phyloP scores from a whole-genome alignment of 108 stramenopile genomes.

The Bacterosira constricta region DNA sequence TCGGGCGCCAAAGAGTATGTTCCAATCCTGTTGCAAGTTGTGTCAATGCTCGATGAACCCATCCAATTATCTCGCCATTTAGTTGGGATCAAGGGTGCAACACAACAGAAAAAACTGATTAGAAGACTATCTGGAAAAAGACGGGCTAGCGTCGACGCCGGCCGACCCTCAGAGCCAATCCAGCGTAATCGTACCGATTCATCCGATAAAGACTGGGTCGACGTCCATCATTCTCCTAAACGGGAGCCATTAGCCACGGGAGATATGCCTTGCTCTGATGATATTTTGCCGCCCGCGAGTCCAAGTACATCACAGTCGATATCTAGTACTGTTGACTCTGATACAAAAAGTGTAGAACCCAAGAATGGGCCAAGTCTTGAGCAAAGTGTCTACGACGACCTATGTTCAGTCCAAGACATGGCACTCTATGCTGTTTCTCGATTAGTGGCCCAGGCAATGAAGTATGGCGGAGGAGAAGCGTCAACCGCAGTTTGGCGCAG shows the following conservation, averaged over 20 bases:
- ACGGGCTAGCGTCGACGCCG: not conserved
- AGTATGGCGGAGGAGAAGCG: slow-evolving; percentile 77
- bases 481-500: slow-evolving; percentile 73
- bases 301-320: not conserved
- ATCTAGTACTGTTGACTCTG: not conserved
- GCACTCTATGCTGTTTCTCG: slow-evolving; percentile 63
- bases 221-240: slow-evolving; percentile 28
- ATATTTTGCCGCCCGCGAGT: not conserved
- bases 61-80: slow-evolving; percentile 12
- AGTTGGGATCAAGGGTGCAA: not conserved
- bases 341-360: not conserved
- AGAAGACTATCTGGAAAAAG: not conserved
- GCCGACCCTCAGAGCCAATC: slow-evolving; percentile 6
- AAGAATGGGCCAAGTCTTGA: slow-evolving; percentile 8
- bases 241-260: slow-evolving; percentile 1
- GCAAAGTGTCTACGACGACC: slow-evolving; percentile 22
- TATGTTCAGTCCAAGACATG: slow-evolving; percentile 66
- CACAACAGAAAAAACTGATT: not conserved
- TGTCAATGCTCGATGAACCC: slow-evolving; percentile 35
- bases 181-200: slow-evolving; percentile 31
- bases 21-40: slow-evolving; percentile 41
- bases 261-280: slow-evolving; percentile 8
- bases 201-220: slow-evolving; percentile 55
- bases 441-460: slow-evolving; percentile 77
- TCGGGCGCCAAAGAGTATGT: slow-evolving; percentile 47